Percentiles rank a stretch among this genome's conserved stretches.
Evolutionary conservation across 2,329 filamentous ascomycete genomes (phyloP).

Genomic region (Microsporum canis): DNA sequence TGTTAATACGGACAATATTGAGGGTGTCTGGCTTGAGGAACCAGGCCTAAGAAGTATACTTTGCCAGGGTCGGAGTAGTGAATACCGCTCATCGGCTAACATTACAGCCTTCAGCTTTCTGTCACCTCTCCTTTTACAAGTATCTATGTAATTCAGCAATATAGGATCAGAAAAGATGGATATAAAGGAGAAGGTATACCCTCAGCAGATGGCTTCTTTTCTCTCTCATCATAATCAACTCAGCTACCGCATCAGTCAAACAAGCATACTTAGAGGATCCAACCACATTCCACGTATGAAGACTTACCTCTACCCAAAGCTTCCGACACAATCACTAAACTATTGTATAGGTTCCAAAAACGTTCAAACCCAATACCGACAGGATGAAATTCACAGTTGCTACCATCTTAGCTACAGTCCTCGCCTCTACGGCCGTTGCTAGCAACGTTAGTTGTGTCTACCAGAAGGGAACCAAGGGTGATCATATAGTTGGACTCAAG

Average conservation of each 20-base stretch:
- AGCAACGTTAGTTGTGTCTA: constrained; percentile 8
- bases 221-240: not conserved
- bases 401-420: constrained; percentile 2
- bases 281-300: not conserved
- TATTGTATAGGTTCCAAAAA: not conserved
- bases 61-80: not conserved
- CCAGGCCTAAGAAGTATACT: not conserved
- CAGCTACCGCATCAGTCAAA: not conserved
- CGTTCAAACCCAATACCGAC: not conserved
- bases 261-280: not conserved
- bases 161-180: not conserved
- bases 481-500: constrained; percentile 10
- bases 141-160: not conserved
- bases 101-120: not conserved
- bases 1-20: not conserved
- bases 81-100: not conserved
- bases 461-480: constrained; percentile 4
- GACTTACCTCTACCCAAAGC: not conserved
- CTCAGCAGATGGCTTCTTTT: not conserved
- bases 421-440: constrained; percentile 6
- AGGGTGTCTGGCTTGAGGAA: not conserved
- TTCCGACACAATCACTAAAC: not conserved
- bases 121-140: no score
- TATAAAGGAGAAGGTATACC: not conserved
- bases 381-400: constrained; percentile 9